Conservation (phyloP, 2,329 filamentous ascomycete genomes). For the Xylaria multiplex region DNA sequence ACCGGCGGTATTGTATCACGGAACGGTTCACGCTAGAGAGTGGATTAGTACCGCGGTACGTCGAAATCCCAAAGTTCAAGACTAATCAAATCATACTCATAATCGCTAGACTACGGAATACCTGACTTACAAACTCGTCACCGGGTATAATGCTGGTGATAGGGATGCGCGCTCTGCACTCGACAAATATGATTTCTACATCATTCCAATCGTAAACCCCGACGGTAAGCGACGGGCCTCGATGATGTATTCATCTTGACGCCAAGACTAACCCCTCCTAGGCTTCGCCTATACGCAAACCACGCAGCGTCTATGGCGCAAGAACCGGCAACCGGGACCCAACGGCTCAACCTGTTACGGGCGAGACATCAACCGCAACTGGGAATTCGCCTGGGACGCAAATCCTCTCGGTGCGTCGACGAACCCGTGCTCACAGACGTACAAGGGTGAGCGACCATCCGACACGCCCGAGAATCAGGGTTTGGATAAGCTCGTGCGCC, state of each 20-base stretch:
- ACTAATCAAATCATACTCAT: conserved; percentile 13
- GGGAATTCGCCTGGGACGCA: conserved; percentile 60
- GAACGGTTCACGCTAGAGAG: conserved; percentile 64
- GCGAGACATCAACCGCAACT: conserved; percentile 66
- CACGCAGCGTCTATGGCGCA: conserved; percentile 67
- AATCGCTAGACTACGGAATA: conserved; percentile 55
- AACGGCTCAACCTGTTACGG: conserved; percentile 54
- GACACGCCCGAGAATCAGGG: conserved; percentile 60
- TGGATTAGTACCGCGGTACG: conserved; percentile 60
- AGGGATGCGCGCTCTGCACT: conserved; percentile 55
- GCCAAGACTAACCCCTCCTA: conserved; percentile 38
- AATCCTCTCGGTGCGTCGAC: conserved; percentile 55
- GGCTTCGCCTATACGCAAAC: conserved; percentile 69
- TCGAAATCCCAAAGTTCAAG: background rate
- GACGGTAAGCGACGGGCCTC: conserved; percentile 56
- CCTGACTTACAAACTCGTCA: conserved; percentile 57
- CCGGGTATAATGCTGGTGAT: conserved; percentile 52
- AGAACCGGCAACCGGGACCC: conserved; percentile 57
- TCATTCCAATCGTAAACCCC: conserved; percentile 71
- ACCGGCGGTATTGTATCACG: conserved; percentile 61
- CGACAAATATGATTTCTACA: conserved; percentile 71
- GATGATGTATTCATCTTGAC: background rate
- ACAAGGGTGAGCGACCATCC: conserved; percentile 53
- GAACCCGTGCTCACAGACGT: conserved; percentile 60
- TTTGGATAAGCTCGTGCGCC: conserved; percentile 49